A percentile compares a stretch with the other conserved stretches of the same genome.
phyloP scores from a whole-genome alignment of 176 grass and related monocot genomes.

The Hordeum vulgare region DNA sequence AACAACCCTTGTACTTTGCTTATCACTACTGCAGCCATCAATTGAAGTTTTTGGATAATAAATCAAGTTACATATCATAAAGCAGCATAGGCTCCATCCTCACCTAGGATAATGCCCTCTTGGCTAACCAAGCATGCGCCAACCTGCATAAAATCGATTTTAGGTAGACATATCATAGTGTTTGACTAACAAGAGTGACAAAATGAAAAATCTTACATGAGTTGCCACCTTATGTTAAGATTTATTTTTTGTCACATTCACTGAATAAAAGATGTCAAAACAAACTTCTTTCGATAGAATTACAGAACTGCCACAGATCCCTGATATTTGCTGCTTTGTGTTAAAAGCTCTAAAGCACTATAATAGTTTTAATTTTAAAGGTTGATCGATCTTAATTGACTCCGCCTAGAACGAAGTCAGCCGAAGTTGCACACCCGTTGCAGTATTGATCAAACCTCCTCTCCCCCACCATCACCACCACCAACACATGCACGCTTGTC shows the following conservation, averaged over 20 bases:
- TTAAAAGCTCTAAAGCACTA: neutral
- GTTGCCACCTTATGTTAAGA: neutral
- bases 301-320: neutral
- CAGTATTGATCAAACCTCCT: neutral
- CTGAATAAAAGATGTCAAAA: neutral
- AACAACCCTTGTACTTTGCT: neutral
- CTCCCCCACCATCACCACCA: no score
- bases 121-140: conserved; percentile 95
- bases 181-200: neutral
- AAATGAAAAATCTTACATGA: neutral
- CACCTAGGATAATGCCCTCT: conserved; percentile 90
- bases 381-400: neutral
- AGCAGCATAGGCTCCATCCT: conserved; percentile 15
- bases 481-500: no score
- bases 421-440: neutral
- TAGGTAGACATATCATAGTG: neutral
- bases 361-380: neutral
- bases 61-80: neutral
- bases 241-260: neutral
- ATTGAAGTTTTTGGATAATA: neutral
- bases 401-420: neutral
- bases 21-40: neutral
- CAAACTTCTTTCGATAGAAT: neutral
- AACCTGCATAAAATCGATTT: conserved; percentile 45
- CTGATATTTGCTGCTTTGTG: neutral